These are phyloP conservation scores for Solanum chilense DNA, from an alignment of 257 asterid species.

Conservation along the genomic window DNA sequence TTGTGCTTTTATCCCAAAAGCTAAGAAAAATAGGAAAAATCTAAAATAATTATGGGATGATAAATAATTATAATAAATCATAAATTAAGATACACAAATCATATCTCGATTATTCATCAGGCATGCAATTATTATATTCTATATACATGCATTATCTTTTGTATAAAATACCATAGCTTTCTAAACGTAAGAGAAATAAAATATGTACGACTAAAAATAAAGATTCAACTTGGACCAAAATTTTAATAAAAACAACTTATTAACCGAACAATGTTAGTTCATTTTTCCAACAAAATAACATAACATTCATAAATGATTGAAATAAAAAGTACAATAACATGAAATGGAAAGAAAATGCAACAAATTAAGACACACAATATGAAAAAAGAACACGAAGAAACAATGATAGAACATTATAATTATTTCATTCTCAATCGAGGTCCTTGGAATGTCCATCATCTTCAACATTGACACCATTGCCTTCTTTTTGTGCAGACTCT, in stretches of 20 bases:
- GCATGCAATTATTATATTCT: neutral
- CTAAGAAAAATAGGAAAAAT: neutral
- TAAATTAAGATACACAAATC: neutral
- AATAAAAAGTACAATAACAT: neutral
- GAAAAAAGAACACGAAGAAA: no score
- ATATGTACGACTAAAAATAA: neutral
- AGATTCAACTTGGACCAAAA: neutral
- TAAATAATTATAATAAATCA: neutral
- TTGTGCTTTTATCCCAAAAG: neutral
- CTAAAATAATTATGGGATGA: neutral
- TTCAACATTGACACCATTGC: no score
- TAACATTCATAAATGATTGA: neutral
- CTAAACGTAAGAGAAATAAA: neutral
- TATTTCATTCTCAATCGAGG: no score
- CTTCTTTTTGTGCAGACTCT: no score
- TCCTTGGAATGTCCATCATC: no score
- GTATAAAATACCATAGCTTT: neutral
- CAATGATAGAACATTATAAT: no score
- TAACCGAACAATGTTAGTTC: neutral
- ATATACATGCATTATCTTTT: neutral
- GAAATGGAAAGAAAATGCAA: no score
- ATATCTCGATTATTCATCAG: neutral
- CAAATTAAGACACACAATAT: no score
- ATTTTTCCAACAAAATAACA: neutral
- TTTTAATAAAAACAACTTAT: neutral